These are phyloP conservation scores for Saprolegnia diclina DNA, from an alignment of 352 stramenopile species.

Conservation along the genomic window DNA sequence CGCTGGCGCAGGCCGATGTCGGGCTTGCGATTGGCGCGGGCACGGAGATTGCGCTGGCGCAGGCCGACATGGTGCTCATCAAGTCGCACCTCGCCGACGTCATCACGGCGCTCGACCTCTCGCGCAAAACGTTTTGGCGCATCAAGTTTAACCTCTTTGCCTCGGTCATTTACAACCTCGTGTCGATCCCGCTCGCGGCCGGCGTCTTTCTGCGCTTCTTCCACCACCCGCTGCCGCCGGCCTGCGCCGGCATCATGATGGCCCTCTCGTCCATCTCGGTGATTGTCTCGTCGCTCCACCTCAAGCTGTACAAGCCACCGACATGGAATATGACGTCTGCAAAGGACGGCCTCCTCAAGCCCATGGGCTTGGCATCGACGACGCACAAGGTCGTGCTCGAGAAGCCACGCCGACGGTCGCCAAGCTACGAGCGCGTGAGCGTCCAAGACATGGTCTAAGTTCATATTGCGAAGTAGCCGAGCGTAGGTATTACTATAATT, in stretches of 20 bases:
- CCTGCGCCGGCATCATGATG: constrained; percentile 81
- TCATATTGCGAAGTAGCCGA: no score
- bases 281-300: constrained; percentile 71
- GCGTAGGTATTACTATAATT: neutral
- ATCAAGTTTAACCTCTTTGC: constrained; percentile 87
- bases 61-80: constrained; percentile 86
- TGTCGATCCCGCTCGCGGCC: constrained; percentile 78
- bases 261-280: constrained; percentile 85
- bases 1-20: constrained; percentile 87
- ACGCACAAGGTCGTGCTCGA: neutral
- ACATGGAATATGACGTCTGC: neutral
- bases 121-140: constrained; percentile 70
- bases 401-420: neutral
- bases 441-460: constrained; percentile 16
- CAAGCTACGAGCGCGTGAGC: neutral
- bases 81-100: constrained; percentile 80
- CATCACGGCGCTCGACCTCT: constrained; percentile 76
- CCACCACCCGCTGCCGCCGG: constrained; percentile 77
- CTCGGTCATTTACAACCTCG: constrained; percentile 80
- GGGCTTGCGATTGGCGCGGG: constrained; percentile 90
- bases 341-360: constrained; percentile 6
- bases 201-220: constrained; percentile 81
- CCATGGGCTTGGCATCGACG: neutral
- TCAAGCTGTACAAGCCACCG: constrained; percentile 70
- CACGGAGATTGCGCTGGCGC: constrained; percentile 84